Percentiles rank a stretch among this genome's conserved stretches.
These are phyloP conservation scores for Myxozyma vanderwaltii DNA, from an alignment of 805 yeast species.

Conservation along the genomic window DNA sequence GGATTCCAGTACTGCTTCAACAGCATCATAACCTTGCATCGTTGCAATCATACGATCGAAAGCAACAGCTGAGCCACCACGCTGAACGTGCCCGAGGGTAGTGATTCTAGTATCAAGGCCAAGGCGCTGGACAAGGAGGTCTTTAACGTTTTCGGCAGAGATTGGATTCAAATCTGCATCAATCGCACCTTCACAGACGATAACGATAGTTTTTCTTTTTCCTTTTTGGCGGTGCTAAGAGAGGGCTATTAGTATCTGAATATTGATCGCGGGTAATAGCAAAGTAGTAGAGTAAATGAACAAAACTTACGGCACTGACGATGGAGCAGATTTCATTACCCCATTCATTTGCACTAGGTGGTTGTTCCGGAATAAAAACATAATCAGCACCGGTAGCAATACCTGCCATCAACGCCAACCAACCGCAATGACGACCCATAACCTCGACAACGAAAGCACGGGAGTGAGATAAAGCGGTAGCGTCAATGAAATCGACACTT, in stretches of 20 bases:
- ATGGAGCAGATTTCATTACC: constrained; percentile 73
- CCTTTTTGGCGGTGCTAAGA: constrained; percentile 80
- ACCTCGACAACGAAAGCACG: constrained; percentile 98
- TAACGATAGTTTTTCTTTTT: constrained; percentile 90
- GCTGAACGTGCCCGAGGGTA: constrained; percentile 94
- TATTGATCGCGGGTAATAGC: no score
- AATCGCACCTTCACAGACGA: constrained; percentile 98
- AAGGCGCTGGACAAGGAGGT: constrained; percentile 70
- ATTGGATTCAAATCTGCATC: constrained; percentile 79
- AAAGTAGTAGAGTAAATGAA: no score
- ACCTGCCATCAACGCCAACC: constrained; percentile 98
- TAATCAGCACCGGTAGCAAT: constrained; percentile 95
- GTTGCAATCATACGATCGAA: constrained; percentile 90
- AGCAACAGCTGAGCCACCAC: constrained; percentile 99
- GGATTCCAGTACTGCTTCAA: constrained; percentile 82
- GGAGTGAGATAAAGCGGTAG: constrained; percentile 95
- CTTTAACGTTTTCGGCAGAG: constrained; percentile 75
- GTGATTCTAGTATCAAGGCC: constrained; percentile 95
- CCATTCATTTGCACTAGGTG: constrained; percentile 77
- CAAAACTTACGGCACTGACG: constrained; percentile 46
- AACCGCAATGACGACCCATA: constrained; percentile 99
- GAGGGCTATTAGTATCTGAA: neutral
- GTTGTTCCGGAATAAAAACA: constrained; percentile 91
- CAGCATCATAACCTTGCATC: constrained; percentile 96
- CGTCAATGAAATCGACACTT: constrained; percentile 94